A percentile compares a stretch with the other conserved stretches of the same genome.
These are phyloP conservation scores for Isatis lusitanica DNA, from an alignment of 441 rosid species.

Conservation along the genomic window DNA sequence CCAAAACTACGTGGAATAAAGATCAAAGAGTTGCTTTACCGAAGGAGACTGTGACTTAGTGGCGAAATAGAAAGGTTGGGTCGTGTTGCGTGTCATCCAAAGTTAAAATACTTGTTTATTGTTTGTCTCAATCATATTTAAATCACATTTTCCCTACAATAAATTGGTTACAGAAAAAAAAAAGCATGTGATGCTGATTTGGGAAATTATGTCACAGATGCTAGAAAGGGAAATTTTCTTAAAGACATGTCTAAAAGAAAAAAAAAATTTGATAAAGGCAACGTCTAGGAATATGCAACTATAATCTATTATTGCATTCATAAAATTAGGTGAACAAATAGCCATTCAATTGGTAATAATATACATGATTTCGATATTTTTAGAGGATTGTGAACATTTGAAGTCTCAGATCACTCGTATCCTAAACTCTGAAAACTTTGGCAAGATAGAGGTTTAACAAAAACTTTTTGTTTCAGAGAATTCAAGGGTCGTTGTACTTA, in stretches of 20 bases:
- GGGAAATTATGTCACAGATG: conserved; percentile 21
- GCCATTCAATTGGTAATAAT: neutral
- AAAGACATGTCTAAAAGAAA: neutral
- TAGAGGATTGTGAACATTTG: neutral
- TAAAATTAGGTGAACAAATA: neutral
- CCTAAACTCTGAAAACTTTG: neutral
- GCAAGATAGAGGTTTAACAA: neutral
- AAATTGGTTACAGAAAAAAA: neutral
- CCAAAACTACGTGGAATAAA: neutral
- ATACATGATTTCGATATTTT: neutral
- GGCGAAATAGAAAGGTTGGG: conserved; percentile 12
- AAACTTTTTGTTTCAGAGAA: neutral
- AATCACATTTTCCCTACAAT: conserved; percentile 2
- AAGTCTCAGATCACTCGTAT: neutral
- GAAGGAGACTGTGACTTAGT: neutral
- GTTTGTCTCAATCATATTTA: conserved; percentile 3
- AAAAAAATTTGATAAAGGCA: neutral
- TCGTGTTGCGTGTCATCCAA: conserved; percentile 12
- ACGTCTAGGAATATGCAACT: conserved; percentile 6
- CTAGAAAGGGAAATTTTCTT: neutral
- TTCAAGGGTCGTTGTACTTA: neutral
- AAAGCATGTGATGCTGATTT: conserved; percentile 20
- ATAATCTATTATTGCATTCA: neutral
- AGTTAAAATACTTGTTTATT: neutral
- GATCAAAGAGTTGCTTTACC: conserved; percentile 2